Percentiles rank a stretch among this genome's conserved stretches.
These are phyloP conservation scores for Sphagnum fallax DNA, from an alignment of 228 moss, liverwort and hornwort species.

Conservation along the genomic window DNA sequence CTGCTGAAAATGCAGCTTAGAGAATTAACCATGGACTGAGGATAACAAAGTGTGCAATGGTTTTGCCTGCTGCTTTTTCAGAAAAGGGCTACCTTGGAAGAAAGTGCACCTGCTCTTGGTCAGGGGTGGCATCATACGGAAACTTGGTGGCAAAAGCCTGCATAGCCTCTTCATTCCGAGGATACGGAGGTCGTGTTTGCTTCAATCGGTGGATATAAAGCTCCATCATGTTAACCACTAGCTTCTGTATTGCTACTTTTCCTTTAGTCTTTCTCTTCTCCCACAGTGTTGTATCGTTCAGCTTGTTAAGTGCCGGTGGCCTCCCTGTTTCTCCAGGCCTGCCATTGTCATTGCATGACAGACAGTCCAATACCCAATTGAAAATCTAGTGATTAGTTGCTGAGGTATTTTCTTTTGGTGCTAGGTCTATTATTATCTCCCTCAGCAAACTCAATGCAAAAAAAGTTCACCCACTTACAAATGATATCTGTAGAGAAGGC, in stretches of 20 bases:
- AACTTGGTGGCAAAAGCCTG: constrained; percentile 57
- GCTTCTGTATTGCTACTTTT: constrained; percentile 86
- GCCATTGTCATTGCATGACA: not conserved
- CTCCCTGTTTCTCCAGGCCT: constrained; percentile 69
- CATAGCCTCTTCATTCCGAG: constrained; percentile 24
- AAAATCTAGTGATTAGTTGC: not conserved
- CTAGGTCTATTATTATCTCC: not conserved
- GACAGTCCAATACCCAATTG: not conserved
- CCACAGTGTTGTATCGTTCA: constrained; percentile 73
- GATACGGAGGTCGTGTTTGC: constrained; percentile 73
- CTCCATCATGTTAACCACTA: constrained; percentile 99
- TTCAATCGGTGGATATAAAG: constrained; percentile 78
- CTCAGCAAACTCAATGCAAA: too few relatives aligned
- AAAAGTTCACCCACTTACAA: constrained; percentile 20
- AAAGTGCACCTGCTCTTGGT: constrained; percentile 53
- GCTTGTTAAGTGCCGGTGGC: constrained; percentile 75
- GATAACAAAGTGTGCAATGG: too few relatives aligned
- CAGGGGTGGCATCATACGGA: constrained; percentile 65
- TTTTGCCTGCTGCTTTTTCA: too few relatives aligned
- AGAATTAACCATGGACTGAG: too few relatives aligned
- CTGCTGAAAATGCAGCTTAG: too few relatives aligned
- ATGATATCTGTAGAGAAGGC: constrained; percentile 73
- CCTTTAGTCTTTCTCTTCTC: constrained; percentile 84
- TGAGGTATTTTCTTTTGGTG: not conserved
- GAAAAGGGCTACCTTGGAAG: constrained; percentile 1